Conservation (phyloP, 2,329 filamentous ascomycete species). For the Ascochyta fabae region DNA sequence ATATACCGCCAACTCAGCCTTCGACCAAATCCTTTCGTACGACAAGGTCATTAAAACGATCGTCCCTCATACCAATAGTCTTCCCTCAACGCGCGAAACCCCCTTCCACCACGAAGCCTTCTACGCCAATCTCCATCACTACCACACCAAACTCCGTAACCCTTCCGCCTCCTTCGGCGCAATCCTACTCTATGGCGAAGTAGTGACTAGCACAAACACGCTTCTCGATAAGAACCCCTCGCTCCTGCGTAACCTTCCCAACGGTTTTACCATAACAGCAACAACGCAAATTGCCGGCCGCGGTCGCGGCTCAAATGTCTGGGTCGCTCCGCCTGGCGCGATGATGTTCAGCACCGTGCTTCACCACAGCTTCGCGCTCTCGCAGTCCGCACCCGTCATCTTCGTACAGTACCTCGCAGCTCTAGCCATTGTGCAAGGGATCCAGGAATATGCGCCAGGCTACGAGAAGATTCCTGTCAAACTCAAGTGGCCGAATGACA, state of each 20-base stretch:
- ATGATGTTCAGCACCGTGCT: constrained; percentile 90
- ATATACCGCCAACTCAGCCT: constrained; percentile 40
- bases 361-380: constrained; percentile 78
- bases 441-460: constrained; percentile 77
- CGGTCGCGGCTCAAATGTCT: constrained; percentile 89
- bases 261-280: constrained; percentile 86
- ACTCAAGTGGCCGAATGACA: constrained; percentile 98
- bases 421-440: constrained; percentile 82
- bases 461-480: constrained; percentile 80
- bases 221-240: constrained; percentile 90
- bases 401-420: constrained; percentile 95
- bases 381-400: constrained; percentile 77
- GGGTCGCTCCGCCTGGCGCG: constrained; percentile 86
- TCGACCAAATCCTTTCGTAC: constrained; percentile 75
- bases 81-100: constrained; percentile 75
- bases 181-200: constrained; percentile 83
- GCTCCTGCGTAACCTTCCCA: constrained; percentile 76
- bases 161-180: constrained; percentile 73
- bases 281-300: constrained; percentile 88
- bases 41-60: constrained; percentile 75
- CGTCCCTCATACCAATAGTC: constrained; percentile 70
- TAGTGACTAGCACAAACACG: constrained; percentile 92
- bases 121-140: constrained; percentile 73
- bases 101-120: constrained; percentile 87
- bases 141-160: constrained; percentile 64